Evolutionary conservation across 2,329 filamentous ascomycete species (phyloP).

Genomic region (Hymenoscyphus repandus): DNA sequence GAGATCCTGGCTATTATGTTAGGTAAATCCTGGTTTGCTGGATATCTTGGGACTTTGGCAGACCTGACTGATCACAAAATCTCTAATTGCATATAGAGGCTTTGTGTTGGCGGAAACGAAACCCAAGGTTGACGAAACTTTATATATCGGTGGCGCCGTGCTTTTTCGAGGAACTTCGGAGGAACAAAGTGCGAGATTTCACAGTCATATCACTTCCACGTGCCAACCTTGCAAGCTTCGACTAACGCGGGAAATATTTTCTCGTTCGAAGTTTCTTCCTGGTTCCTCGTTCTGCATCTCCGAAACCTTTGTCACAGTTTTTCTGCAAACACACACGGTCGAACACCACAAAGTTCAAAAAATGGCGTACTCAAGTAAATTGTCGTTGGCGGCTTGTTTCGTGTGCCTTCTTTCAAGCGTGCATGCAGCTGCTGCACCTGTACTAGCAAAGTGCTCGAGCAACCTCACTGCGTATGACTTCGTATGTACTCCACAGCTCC

Average conservation of each 20-base stretch:
- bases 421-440: not conserved
- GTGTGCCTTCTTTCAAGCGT: not conserved
- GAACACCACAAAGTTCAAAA: not conserved
- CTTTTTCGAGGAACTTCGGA: too few relatives aligned
- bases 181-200: too few relatives aligned
- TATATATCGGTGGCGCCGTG: too few relatives aligned
- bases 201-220: not conserved
- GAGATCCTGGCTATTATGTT: not conserved
- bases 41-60: too few relatives aligned
- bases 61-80: too few relatives aligned
- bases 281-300: not conserved
- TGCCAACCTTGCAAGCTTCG: not conserved
- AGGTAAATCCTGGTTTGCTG: too few relatives aligned
- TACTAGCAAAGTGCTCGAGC: not conserved
- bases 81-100: too few relatives aligned
- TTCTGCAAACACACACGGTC: too few relatives aligned
- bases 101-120: too few relatives aligned
- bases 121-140: too few relatives aligned
- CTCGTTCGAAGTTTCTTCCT: not conserved
- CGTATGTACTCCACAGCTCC: too few relatives aligned
- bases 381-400: not conserved
- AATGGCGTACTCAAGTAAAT: not conserved
- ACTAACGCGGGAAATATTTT: not conserved
- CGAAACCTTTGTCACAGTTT: too few relatives aligned
- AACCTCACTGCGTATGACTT: slow-evolving; percentile 3